Conservation (phyloP, 2,329 filamentous ascomycete species). For the Fusarium haematococcum region DNA sequence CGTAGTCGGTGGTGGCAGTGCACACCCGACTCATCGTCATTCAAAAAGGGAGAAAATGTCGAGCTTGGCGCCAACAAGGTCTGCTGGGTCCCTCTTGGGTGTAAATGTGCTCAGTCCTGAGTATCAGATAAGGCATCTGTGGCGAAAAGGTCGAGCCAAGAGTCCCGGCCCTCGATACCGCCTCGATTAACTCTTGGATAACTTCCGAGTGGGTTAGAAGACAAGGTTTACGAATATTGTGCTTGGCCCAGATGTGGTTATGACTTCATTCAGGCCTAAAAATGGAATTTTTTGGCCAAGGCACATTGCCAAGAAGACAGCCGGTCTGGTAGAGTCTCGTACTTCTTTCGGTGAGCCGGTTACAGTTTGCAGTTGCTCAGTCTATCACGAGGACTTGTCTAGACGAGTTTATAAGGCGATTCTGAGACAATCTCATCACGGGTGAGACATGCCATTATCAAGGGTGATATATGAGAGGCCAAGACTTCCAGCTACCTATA, state of each 20-base stretch:
- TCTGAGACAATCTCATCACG: neutral
- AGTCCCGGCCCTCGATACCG: neutral
- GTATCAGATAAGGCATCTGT: neutral
- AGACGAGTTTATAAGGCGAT: neutral
- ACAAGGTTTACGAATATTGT: neutral
- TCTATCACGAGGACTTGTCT: neutral
- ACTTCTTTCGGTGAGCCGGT: neutral
- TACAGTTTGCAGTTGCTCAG: neutral
- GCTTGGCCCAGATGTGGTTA: neutral
- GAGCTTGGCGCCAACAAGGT: neutral
- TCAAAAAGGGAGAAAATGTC: neutral
- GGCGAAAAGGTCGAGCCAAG: neutral
- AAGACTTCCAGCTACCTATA: neutral
- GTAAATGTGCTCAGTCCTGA: neutral
- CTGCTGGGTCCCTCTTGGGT: neutral
- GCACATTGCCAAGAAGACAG: neutral
- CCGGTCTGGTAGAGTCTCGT: neutral
- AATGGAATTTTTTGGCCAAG: neutral
- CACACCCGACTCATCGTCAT: conserved; percentile 31
- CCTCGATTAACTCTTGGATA: neutral
- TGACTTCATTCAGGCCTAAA: neutral
- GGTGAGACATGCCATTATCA: neutral
- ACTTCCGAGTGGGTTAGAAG: neutral
- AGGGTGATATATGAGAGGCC: neutral
- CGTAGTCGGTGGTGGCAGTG: conserved; percentile 40